Evolutionary conservation across 2,329 filamentous ascomycete species (phyloP).

Genomic region (Penicillium nordicum): DNA sequence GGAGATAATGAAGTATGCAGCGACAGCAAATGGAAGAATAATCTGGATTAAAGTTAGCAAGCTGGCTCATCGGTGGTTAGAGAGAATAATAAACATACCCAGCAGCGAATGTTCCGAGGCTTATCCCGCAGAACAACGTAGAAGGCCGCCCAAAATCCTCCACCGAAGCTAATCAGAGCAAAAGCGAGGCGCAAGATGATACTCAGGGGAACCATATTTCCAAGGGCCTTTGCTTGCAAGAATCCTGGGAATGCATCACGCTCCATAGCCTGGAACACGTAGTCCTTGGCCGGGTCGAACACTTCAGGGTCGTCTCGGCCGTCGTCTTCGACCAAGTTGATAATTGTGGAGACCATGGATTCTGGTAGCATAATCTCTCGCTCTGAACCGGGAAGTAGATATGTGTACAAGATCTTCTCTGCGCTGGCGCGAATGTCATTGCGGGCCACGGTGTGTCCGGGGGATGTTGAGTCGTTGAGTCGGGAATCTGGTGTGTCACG

Average conservation of each 20-base stretch:
- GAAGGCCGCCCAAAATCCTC: conserved; percentile 90
- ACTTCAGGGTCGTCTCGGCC: conserved; percentile 94
- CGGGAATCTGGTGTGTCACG: conserved; percentile 60
- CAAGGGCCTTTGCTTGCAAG: conserved; percentile 87
- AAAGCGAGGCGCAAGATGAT: conserved; percentile 81
- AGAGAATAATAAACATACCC: conserved; percentile 59
- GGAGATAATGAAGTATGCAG: conserved; percentile 81
- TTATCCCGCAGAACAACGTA: conserved; percentile 87
- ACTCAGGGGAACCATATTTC: conserved; percentile 89
- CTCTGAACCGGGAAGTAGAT: conserved; percentile 89
- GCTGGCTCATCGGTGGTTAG: conserved; percentile 5
- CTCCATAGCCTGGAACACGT: conserved; percentile 99
- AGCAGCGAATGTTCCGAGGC: conserved; percentile 70
- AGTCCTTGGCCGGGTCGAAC: conserved; percentile 96
- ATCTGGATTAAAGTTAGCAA: conserved; percentile 46
- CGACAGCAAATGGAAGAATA: conserved; percentile 87
- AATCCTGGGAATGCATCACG: conserved; percentile 98
- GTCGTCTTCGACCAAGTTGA: conserved; percentile 81
- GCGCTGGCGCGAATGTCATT: conserved; percentile 89
- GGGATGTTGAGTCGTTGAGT: conserved; percentile 71
- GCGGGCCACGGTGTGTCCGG: conserved; percentile 77
- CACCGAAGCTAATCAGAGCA: conserved; percentile 82
- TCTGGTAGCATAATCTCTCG: conserved; percentile 92
- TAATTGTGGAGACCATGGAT: conserved; percentile 80
- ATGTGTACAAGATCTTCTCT: conserved; percentile 98